These are phyloP conservation scores for Halenospora varia DNA, from an alignment of 495 filamentous ascomycete species.

Conservation along the genomic window DNA sequence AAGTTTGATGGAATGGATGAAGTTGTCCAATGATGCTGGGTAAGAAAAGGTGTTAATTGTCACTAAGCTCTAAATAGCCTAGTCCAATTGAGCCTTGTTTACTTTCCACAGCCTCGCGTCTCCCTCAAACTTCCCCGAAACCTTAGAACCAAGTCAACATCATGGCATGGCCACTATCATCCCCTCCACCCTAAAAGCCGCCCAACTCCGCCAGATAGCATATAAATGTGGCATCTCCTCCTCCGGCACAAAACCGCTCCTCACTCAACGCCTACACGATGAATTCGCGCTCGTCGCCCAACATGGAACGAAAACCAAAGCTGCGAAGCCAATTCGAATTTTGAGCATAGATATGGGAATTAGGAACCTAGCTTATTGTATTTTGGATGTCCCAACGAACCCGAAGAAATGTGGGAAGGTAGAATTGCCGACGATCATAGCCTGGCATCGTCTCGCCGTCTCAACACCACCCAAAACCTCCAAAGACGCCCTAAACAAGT, in stretches of 20 bases:
- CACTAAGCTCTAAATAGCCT: too few species aligned
- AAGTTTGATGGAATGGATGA: too few species aligned
- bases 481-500: background rate
- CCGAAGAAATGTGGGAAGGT: background rate
- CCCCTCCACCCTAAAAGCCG: constrained; percentile 22
- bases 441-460: constrained; percentile 36
- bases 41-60: too few species aligned
- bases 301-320: background rate
- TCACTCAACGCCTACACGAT: constrained; percentile 20
- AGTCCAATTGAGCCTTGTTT: too few species aligned
- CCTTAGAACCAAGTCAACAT: background rate
- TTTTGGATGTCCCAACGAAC: constrained; percentile 41
- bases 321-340: constrained; percentile 35
- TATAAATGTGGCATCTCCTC: constrained; percentile 23
- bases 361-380: constrained; percentile 74
- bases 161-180: constrained; percentile 25
- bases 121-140: background rate
- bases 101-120: background rate
- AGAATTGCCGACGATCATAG: constrained; percentile 26
- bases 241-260: constrained; percentile 26
- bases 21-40: too few species aligned
- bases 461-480: constrained; percentile 10
- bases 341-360: constrained; percentile 88
- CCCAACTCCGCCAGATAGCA: constrained; percentile 15
- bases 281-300: constrained; percentile 11